Base-by-base conservation (phyloP, 2,329 filamentous ascomycete genomes). In the Alternaria tenuissima region DNA sequence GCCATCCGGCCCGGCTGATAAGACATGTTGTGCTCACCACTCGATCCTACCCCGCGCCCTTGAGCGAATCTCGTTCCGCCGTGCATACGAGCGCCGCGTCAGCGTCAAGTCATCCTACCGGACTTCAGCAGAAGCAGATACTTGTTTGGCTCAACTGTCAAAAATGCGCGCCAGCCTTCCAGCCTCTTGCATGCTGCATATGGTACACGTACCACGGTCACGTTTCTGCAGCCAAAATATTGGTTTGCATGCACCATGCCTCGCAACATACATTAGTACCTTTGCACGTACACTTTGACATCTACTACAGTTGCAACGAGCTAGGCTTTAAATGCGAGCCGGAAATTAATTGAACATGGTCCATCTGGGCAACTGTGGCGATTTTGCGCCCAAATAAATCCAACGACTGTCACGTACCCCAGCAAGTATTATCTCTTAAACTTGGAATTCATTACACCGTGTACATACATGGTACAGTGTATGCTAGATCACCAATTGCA, bases 21-120 rank as follows among this genome's bases (percentile, higher is more conserved):
- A 52, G 32, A 18, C 36, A 49, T 47, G 55, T 36, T 24, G 43
- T 52, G 55, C 49, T 26, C 55, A 54, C 48, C 26, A 39, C 49
- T 54, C 41, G 49, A 24, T 41, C 55, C 41, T 58, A 54, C 55
- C 55, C 55, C 55, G 55, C 49, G 39, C 26, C 49, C 39, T 18
- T 20, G 46, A 30, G 43, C 48, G 22, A 57, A 57, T 41, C 38
- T 46, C 24, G 36, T 53, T 28, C 24, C 48, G 32, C 34, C 24
- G 24, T 58, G 49, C 49, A 6, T 54, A 28, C 20, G 41, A 56
- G 41, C 32, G 54, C 55, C 49, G 55, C 55, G 55, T 58, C 55
- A 58, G 49, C 55, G 41, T 46, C 48, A 52, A 39, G 41, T 22
- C 52, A 39, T 46, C 42, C 24, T 28, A 46, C 41, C 52, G 30